Conservation (phyloP, 2,329 filamentous ascomycete genomes). For the Penicillium decumbens region DNA sequence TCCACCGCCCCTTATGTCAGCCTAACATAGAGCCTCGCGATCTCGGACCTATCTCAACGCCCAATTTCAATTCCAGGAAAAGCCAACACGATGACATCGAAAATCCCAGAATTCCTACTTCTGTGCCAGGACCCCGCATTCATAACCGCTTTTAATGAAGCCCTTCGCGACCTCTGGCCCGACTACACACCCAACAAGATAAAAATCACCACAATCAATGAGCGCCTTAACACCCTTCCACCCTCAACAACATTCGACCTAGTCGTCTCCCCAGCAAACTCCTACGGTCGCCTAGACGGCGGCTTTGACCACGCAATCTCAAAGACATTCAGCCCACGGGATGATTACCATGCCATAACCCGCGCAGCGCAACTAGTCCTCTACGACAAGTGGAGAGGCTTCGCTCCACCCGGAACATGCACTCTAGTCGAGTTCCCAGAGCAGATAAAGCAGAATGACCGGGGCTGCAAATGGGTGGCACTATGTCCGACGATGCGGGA, state of each 20-base stretch:
- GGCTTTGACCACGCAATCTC: conserved; percentile 55
- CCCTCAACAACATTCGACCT: conserved; percentile 42
- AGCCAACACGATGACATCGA: conserved; percentile 22
- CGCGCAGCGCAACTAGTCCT: conserved; percentile 43
- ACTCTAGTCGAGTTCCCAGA: conserved; percentile 46
- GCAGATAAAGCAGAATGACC: conserved; percentile 39
- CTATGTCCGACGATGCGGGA: conserved; percentile 54
- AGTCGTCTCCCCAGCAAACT: conserved; percentile 54
- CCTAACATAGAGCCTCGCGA: neutral
- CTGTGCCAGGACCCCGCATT: conserved; percentile 42
- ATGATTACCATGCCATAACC: conserved; percentile 49
- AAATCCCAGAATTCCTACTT: conserved; percentile 41
- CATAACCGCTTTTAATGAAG: conserved; percentile 41
- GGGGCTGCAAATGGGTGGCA: conserved; percentile 44
- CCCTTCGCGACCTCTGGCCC: conserved; percentile 31
- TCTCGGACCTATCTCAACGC: neutral
- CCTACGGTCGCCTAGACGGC: conserved; percentile 52
- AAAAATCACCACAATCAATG: conserved; percentile 35
- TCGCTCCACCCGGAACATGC: conserved; percentile 50
- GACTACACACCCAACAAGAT: conserved; percentile 29
- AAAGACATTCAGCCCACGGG: conserved; percentile 39
- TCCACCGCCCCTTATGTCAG: neutral
- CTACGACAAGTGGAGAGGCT: conserved; percentile 49
- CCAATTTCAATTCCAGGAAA: too few relatives aligned
- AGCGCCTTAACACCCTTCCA: conserved; percentile 39